Base-by-base conservation (phyloP, 2,329 filamentous ascomycete species). In the Venturia carpophila region DNA sequence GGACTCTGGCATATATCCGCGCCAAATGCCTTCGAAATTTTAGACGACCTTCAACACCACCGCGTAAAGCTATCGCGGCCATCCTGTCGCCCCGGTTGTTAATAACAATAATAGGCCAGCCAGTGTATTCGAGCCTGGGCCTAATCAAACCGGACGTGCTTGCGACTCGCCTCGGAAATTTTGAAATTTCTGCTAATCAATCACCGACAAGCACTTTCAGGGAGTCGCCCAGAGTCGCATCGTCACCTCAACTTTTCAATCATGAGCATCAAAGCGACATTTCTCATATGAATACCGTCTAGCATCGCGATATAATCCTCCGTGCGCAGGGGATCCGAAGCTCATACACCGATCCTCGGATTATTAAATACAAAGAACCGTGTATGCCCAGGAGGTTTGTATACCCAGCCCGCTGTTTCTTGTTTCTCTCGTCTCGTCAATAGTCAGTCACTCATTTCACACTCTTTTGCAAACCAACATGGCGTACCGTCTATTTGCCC, bases 171-270 rank as follows among this genome's bases (percentile, higher is more conserved):
- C 5, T 58, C 52, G 27, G 15, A 34, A 4, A 27, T n/a, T 37
- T 6, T 37, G 3, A 58, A 58, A 39, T 39, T 21, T 58, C 30
- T n/a, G 9, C 27, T 37, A 58, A 34, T 58, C 30, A 58, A 58
- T 58, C 52, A 21, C 52, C 19, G 30, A 58, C 52, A 58, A 58
- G 52, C 52, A 58, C 52, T 58, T 37, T 58, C 52, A 58, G n/a
- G 3, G 5, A 21, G 15, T 4, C 27, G 11, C 30, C 30, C 15
- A 1, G 30, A 11, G 6, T 6, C 30, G 24, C 27, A 55, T 30
- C 27, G 49, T 55, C n/a, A 55, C 49, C 49, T 55, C 49, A 55
- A 17, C 15, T 34, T 24, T n/a, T 55, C 49, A 24, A 55, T 19
- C 49, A 55, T 55, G 49, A 55, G 49, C 4, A 30, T 19, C 10